Percentiles rank a stretch among this genome's conserved stretches.
These are phyloP conservation scores for Colletotrichum sp. DNA, from an alignment of 2,329 filamentous ascomycete species.

Conservation along the genomic window DNA sequence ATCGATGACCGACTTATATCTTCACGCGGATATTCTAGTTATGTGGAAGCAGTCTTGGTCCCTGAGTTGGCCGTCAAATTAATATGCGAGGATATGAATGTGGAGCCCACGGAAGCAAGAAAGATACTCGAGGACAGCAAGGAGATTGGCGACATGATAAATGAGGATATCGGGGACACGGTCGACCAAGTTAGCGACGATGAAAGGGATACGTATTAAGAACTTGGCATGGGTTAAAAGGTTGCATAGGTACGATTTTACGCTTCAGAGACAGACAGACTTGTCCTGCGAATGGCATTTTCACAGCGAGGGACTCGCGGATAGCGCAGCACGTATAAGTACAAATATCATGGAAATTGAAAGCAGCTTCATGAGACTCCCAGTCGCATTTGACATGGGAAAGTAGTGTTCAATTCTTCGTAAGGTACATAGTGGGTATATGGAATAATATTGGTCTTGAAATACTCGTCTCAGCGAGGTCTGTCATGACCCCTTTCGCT, in stretches of 20 bases:
- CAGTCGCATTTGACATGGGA: background rate
- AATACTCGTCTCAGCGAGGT: background rate
- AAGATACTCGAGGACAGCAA: constrained; percentile 70
- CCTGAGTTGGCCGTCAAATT: constrained; percentile 68
- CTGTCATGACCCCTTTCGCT: background rate
- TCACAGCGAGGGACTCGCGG: background rate
- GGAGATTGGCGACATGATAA: constrained; percentile 68
- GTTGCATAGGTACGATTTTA: background rate
- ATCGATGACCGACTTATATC: constrained; percentile 70
- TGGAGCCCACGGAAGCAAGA: constrained; percentile 47
- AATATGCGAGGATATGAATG: constrained; percentile 61
- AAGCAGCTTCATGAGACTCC: background rate
- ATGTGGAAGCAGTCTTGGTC: constrained; percentile 77
- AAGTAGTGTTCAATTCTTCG: background rate
- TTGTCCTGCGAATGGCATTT: background rate
- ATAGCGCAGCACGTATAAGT: background rate
- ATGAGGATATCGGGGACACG: constrained; percentile 61
- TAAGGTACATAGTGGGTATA: background rate
- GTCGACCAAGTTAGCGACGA: constrained; percentile 17
- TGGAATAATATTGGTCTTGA: background rate
- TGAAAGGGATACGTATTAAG: background rate
- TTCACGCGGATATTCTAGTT: constrained; percentile 69
- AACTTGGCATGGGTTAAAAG: background rate
- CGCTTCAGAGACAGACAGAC: background rate
- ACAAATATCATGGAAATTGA: background rate